Percentiles rank a stretch among this genome's conserved stretches.
phyloP scores from a whole-genome alignment of 257 asterid genomes.

The Jacaranda mimosifolia region DNA sequence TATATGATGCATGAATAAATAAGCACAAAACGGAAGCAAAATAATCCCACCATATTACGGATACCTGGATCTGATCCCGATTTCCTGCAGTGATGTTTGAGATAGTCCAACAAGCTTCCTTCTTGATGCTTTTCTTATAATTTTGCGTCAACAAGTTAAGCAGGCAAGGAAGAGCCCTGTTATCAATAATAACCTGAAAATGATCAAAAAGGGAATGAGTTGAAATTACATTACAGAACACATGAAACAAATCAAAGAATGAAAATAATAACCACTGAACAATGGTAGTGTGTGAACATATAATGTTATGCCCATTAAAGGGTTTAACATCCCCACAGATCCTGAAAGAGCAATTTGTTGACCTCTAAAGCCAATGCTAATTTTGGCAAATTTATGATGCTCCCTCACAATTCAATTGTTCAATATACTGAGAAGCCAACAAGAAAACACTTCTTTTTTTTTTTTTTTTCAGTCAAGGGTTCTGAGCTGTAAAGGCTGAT shows the following conservation, averaged over 20 bases:
- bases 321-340: not conserved
- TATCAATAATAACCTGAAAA: constrained; percentile 57
- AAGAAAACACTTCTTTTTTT: not conserved
- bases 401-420: constrained; percentile 15
- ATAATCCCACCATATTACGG: not conserved
- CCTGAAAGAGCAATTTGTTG: not conserved
- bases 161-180: constrained; percentile 56
- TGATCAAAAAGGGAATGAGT: constrained; percentile 15
- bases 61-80: constrained; percentile 60
- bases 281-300: not conserved
- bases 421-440: not conserved
- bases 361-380: not conserved
- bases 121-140: constrained; percentile 61
- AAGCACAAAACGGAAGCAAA: not conserved
- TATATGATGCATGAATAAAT: constrained; percentile 16
- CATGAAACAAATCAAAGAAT: not conserved
- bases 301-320: not conserved
- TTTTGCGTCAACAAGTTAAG: constrained; percentile 56
- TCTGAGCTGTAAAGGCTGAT: not conserved
- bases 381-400: not conserved
- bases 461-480: not conserved
- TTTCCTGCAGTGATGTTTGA: constrained; percentile 66
- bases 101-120: constrained; percentile 67
- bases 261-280: not conserved
- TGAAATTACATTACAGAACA: not conserved